Percentiles rank a stretch among this genome's conserved stretches.
Conservation (phyloP, 495 filamentous ascomycete genomes). For the Talaromyces wortmannii region DNA sequence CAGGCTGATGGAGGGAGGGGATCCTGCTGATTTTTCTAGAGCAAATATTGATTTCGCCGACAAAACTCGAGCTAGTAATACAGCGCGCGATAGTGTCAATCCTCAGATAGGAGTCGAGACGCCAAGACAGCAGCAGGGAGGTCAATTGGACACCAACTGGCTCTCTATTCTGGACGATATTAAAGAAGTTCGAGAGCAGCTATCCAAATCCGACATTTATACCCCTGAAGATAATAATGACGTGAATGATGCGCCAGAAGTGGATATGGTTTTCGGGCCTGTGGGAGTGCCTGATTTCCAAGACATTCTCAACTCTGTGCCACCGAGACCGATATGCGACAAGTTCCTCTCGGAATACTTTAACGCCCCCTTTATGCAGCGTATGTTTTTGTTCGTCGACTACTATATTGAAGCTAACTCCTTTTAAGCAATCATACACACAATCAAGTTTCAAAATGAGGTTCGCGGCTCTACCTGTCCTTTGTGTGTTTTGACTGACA, state of each 20-base stretch:
- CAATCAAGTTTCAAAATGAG: constrained; percentile 14
- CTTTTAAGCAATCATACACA: constrained; percentile 9
- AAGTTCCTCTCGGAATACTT: constrained; percentile 42
- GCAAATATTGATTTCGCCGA: constrained; percentile 12
- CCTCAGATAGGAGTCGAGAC: constrained; percentile 1
- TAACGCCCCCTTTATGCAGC: constrained; percentile 32
- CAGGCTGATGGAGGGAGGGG: background rate
- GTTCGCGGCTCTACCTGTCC: constrained; percentile 4
- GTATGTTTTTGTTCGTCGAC: background rate
- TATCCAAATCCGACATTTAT: constrained; percentile 13
- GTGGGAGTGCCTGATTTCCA: constrained; percentile 15
- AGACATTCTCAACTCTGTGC: constrained; percentile 29
- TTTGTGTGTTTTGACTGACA: background rate
- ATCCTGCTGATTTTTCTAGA: constrained; percentile 22
- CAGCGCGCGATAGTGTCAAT: background rate
- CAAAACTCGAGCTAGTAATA: background rate
- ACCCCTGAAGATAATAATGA: constrained; percentile 2
- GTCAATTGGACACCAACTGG: constrained; percentile 48
- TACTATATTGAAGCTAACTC: background rate
- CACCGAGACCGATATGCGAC: constrained; percentile 28
- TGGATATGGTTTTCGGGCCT: constrained; percentile 24
- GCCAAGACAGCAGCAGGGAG: constrained; percentile 10
- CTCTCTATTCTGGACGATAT: constrained; percentile 47
- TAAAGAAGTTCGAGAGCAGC: constrained; percentile 26
- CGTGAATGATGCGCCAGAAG: constrained; percentile 21